Conservation (phyloP, 2,329 filamentous ascomycete genomes). For the Paecilomyces variotii region DNA sequence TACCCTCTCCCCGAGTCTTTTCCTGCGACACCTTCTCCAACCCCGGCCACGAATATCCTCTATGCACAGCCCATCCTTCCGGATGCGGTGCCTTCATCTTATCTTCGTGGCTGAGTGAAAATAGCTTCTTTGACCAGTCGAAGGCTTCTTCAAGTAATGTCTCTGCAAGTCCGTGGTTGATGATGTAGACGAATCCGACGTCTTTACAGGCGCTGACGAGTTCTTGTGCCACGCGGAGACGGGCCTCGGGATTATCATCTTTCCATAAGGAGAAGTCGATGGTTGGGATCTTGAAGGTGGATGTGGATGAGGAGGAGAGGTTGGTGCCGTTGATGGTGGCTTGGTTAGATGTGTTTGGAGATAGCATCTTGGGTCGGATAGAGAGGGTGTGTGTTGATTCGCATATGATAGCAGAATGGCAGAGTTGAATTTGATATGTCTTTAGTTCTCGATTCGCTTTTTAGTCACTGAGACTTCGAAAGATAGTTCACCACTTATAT, state of each 20-base stretch:
- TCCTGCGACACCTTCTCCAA: conserved; percentile 47
- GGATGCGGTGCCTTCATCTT: conserved; percentile 46
- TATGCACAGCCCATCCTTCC: conserved; percentile 41
- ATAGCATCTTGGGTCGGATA: background rate
- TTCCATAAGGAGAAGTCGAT: conserved; percentile 34
- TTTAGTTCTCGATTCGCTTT: no score
- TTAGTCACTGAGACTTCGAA: background rate
- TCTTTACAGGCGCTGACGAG: conserved; percentile 35
- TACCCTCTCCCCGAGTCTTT: conserved; percentile 24
- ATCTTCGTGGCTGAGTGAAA: conserved; percentile 35
- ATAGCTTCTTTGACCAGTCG: conserved; percentile 36
- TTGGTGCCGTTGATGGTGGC: background rate
- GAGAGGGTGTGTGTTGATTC: background rate
- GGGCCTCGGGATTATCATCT: conserved; percentile 17
- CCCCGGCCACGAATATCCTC: conserved; percentile 50
- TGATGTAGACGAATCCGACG: conserved; percentile 43
- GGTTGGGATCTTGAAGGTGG: conserved; percentile 23
- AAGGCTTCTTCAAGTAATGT: conserved; percentile 38
- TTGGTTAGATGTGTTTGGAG: background rate
- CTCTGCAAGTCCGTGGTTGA: conserved; percentile 39
- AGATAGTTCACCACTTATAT: no score
- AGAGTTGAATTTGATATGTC: no score
- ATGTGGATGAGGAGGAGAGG: background rate
- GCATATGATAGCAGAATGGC: background rate
- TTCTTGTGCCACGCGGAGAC: conserved; percentile 26